Base-by-base conservation (phyloP, 2,329 filamentous ascomycete species). In the Fusarium poae region DNA sequence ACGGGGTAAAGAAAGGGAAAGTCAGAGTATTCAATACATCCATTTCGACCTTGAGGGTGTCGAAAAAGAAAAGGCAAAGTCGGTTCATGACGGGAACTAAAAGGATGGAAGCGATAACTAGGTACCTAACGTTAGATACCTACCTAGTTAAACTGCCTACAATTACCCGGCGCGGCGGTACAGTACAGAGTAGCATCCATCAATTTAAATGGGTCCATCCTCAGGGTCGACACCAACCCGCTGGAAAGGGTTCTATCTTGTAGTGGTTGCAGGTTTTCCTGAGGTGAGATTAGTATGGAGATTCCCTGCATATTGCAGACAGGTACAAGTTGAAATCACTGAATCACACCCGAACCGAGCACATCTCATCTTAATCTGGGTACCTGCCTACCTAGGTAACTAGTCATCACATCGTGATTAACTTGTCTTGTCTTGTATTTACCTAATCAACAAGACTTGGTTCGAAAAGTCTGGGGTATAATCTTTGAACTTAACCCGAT, bases 221-320 rank as follows among this genome's bases (percentile, higher is more conserved):
- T 21, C 32, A 34, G 34, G 54, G 58, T 44, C 27, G 43, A 45
- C 43, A 57, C 65, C 58, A 67, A 65, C 61, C 57, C 44, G 63
- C 66, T 70, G 61, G 53, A 56, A 67, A 46, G 40, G 37, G 42
- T 42, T 48, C 55, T 57, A 49, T 50, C n/a, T 43, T 58, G 45
- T 46, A 53, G 67, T 68, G 54, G 51, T 59, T 70, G 62, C 64
- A 69, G 50, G 54, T 69, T 67, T 70, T 60, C 45, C 57, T 64
- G 58, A 59, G 55, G 52, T 56, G 25, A 37, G 57, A 60, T 52
- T 57, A 40, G 25, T 57, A 27, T 25, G 25, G 25, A 39, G 39
- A 53, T 51, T 35, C 37, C 25, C 15, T 51, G 32, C 48, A 40
- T 51, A 16, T 30, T 30, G 20, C 43, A 40, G 13, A 45, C 27